Evolutionary conservation across 805 yeast species (phyloP).

Genomic region (Pichia rugopelliculosa): DNA sequence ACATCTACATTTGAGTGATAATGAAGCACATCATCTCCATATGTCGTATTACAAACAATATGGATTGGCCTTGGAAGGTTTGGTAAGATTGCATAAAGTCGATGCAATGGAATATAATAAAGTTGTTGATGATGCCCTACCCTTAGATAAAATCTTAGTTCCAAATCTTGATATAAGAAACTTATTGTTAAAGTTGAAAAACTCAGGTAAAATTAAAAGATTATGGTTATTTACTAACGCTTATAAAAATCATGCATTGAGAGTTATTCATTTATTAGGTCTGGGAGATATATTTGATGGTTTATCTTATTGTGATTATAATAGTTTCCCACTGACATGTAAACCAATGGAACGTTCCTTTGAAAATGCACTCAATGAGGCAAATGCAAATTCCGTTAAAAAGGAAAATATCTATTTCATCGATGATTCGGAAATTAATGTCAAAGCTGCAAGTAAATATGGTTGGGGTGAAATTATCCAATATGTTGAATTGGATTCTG

Average conservation of each 20-base stretch:
- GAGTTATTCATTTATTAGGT: constrained; percentile 75
- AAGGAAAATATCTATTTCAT: constrained; percentile 58
- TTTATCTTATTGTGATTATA: constrained; percentile 85
- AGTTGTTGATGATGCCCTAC: constrained; percentile 87
- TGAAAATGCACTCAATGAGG: constrained; percentile 53
- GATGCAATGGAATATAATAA: constrained; percentile 85
- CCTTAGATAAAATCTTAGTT: constrained; percentile 66
- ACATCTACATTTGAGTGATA: constrained; percentile 52
- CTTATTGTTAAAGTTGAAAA: constrained; percentile 40
- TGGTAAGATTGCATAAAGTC: constrained; percentile 60
- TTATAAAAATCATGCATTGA: constrained; percentile 78
- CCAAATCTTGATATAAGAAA: constrained; percentile 53
- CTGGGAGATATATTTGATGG: constrained; percentile 94
- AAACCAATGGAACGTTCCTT: constrained; percentile 80
- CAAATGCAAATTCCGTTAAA: constrained; percentile 42
- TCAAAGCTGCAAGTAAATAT: constrained; percentile 59
- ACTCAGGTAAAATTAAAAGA: constrained; percentile 48
- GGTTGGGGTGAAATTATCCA: constrained; percentile 73
- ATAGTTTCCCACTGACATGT: constrained; percentile 62
- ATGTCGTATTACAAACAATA: constrained; percentile 72
- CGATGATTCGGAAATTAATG: constrained; percentile 81
- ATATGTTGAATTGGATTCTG: constrained; percentile 64
- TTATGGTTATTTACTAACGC: constrained; percentile 96
- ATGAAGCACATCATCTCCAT: constrained; percentile 69
- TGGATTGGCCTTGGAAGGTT: constrained; percentile 91